These are phyloP conservation scores for Corrigiola litoralis DNA, from an alignment of 179 eudicot species.

Conservation along the genomic window DNA sequence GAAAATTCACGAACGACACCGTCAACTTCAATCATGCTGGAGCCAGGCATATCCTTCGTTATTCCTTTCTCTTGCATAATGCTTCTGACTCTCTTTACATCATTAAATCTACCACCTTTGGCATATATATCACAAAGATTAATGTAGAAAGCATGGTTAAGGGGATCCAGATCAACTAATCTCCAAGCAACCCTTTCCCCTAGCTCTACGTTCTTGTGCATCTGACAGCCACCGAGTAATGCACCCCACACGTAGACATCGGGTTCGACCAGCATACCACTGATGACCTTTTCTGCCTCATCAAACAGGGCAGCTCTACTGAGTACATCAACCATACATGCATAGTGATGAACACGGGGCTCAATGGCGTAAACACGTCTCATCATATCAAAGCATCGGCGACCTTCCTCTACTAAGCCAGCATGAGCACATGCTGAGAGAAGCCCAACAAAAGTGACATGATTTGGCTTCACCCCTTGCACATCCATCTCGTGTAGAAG, in stretches of 20 bases:
- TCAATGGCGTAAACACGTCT: conserved; percentile 36
- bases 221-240: conserved; percentile 73
- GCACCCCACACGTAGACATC: conserved; percentile 87
- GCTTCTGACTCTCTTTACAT: conserved; percentile 35
- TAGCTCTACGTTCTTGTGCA: conserved; percentile 47
- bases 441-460: conserved; percentile 59
- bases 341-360: conserved; percentile 45
- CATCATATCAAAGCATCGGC: conserved; percentile 42
- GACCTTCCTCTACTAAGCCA: conserved; percentile 67
- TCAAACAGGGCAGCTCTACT: conserved; percentile 60
- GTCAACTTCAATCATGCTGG: conserved; percentile 48
- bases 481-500: conserved; percentile 62
- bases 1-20: conserved; percentile 47
- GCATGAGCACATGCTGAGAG: conserved; percentile 82
- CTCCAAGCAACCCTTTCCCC: conserved; percentile 49
- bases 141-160: conserved; percentile 51
- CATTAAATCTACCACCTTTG: conserved; percentile 46
- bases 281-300: conserved; percentile 52
- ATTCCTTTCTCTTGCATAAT: conserved; percentile 42
- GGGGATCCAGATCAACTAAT: conserved; percentile 43
- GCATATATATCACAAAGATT: conserved; percentile 50
- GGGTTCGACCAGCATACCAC: conserved; percentile 51
- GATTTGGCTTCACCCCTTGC: conserved; percentile 50
- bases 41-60: conserved; percentile 43
- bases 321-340: conserved; percentile 71